Evolutionary conservation across 2,329 filamentous ascomycete species (phyloP).

Genomic region (Apiospora phragmitis): DNA sequence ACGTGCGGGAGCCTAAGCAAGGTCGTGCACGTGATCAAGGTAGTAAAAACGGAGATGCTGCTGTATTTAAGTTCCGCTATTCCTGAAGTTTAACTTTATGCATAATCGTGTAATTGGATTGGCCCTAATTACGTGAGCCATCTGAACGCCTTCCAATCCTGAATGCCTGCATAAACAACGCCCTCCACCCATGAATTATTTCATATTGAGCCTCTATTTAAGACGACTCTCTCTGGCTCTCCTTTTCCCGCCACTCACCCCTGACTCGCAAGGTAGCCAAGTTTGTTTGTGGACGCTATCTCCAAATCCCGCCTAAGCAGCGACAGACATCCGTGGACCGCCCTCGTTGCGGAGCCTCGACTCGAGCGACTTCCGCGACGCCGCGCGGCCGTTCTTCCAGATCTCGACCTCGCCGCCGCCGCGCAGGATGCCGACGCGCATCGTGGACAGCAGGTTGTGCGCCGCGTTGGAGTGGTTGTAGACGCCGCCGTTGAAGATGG

Average conservation of each 20-base stretch:
- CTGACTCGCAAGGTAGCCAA: neutral
- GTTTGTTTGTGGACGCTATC: neutral
- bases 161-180: neutral
- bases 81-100: neutral
- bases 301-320: neutral
- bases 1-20: too few relatives aligned
- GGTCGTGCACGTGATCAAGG: too few relatives aligned
- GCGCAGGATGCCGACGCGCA: constrained; percentile 66
- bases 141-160: neutral
- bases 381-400: constrained; percentile 62
- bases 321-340: neutral
- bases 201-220: too few relatives aligned
- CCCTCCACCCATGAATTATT: neutral
- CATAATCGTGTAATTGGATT: neutral
- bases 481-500: constrained; percentile 69
- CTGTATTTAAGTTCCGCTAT: neutral
- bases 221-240: neutral
- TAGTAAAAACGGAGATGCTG: neutral
- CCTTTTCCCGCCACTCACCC: neutral
- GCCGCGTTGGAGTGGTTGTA: constrained; percentile 69
- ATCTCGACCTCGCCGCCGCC: constrained; percentile 68
- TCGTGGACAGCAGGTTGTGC: constrained; percentile 66
- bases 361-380: constrained; percentile 65
- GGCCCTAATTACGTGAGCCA: neutral
- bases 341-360: constrained; percentile 30